These are phyloP conservation scores for Termitomyces sp. DNA, from an alignment of 768 basidiomycete species.

Conservation along the genomic window DNA sequence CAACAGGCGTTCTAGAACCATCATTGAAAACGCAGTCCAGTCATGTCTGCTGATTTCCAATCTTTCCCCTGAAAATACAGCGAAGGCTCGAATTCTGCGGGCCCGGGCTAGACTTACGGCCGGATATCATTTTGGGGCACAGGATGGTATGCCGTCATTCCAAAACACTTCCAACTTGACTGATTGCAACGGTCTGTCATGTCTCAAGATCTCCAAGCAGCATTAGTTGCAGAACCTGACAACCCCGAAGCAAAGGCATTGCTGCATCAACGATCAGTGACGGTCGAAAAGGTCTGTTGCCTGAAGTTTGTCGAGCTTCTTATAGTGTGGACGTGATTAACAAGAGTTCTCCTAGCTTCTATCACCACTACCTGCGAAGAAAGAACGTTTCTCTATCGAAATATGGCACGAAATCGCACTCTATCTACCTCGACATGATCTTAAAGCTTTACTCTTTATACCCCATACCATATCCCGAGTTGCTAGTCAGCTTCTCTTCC, in stretches of 20 bases:
- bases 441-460: slow-evolving; percentile 57
- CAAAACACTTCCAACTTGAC: background rate
- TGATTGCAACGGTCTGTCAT: background rate
- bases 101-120: slow-evolving; percentile 61
- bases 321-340: background rate
- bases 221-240: slow-evolving; percentile 57
- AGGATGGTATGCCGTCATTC: slow-evolving; percentile 48
- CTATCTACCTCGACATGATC: slow-evolving; percentile 41
- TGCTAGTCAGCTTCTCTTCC: slow-evolving; percentile 57
- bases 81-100: slow-evolving; percentile 59
- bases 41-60: slow-evolving; percentile 59
- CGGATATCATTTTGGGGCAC: slow-evolving; percentile 55
- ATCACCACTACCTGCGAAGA: slow-evolving; percentile 35
- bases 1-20: slow-evolving; percentile 46
- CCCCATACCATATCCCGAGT: slow-evolving; percentile 65
- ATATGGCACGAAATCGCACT: slow-evolving; percentile 51
- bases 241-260: slow-evolving; percentile 64
- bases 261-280: slow-evolving; percentile 48
- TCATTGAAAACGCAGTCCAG: slow-evolving; percentile 72
- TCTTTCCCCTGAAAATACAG: slow-evolving; percentile 43
- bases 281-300: slow-evolving; percentile 48
- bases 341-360: slow-evolving; percentile 24
- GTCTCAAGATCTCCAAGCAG: slow-evolving; percentile 57
- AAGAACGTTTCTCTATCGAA: slow-evolving; percentile 57
- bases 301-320: background rate